Base-by-base conservation (phyloP, 2,329 filamentous ascomycete genomes). In the Xylariales sp. region DNA sequence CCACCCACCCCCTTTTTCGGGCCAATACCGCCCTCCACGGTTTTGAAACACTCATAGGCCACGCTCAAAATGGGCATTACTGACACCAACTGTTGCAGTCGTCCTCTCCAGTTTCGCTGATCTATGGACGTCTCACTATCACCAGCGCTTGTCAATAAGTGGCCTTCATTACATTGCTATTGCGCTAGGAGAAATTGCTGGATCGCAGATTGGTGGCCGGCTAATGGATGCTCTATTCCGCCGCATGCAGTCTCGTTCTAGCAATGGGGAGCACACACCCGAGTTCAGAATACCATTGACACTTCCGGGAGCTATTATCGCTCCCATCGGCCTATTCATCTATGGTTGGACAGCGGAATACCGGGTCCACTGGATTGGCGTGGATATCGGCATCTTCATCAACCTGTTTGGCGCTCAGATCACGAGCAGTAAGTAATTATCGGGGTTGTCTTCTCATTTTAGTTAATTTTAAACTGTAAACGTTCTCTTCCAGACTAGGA, bases 251-350 rank as follows among this genome's bases (percentile, higher is more conserved):
- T 36, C 54, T 9, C 66, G 62, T 4, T 32, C 39, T 7, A 57
- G 53, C 6, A 34, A 70, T 1, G 69, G 68, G 2, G 70, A 72
- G 1, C 74, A 77, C 16, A 64, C 65, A 0, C 89, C 90, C 0
- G 90, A 92, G 71, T 88, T 86, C 72, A 86, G 90, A n/a, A 80
- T 90, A 0, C 89, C 89, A 0, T 79, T 90, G 2, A 85, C 89
- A 77, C 74, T 87, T 10, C 78, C 85, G 0, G 85, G 84, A 0
- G 83, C 84, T 0, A 50, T 89, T 0, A 65, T 89, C 1, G 75
- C 70, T 0, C 76, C 77, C 0, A 52, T 77, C 0, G 82, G 82
- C 0, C 70, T 84, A 0, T 68, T 85, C 1, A 16, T 80, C 1
- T 85, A 84, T 55, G 83, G 83, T 0, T 85, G 83, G 83, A 70